phyloP scores from a whole-genome alignment of 2,329 filamentous ascomycete species.

The Tolypocladium album region DNA sequence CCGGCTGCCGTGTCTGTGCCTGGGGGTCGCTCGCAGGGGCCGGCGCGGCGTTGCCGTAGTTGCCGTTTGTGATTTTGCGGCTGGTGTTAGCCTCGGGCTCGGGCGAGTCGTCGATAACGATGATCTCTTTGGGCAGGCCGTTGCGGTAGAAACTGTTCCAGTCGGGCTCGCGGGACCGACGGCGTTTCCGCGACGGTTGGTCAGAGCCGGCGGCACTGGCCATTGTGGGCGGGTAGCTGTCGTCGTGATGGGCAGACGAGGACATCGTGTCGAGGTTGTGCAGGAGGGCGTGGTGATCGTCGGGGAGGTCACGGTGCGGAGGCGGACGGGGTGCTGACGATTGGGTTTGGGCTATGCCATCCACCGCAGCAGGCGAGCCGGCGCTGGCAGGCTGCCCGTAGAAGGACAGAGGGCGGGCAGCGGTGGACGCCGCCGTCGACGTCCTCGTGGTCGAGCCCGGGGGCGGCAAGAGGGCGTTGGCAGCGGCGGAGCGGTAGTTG shows the following conservation, averaged over 20 bases:
- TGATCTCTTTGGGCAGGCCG: slow-evolving; percentile 73
- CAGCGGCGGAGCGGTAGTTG: slow-evolving; percentile 18
- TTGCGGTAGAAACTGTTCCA: slow-evolving; percentile 78
- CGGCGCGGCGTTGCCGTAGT: slow-evolving; percentile 19
- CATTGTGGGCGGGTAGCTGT: slow-evolving; percentile 7
- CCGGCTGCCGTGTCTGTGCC: slow-evolving; percentile 34
- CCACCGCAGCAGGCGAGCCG: slow-evolving; percentile 18
- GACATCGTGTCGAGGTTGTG: slow-evolving; percentile 8
- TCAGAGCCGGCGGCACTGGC: slow-evolving; percentile 16
- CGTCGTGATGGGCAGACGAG: slow-evolving; percentile 10
- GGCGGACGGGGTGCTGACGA: slow-evolving; percentile 19
- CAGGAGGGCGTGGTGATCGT: slow-evolving; percentile 10
- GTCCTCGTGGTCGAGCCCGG: slow-evolving; percentile 3
- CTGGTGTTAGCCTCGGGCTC: slow-evolving; percentile 37
- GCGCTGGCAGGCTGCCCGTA: slow-evolving; percentile 16
- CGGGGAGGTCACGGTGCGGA: slow-evolving; percentile 14
- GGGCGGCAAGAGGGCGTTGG: slow-evolving; percentile 16
- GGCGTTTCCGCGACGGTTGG: slow-evolving; percentile 34
- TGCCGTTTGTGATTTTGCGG: slow-evolving; percentile 26
- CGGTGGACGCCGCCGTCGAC: slow-evolving; percentile 12
- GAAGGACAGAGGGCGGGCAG: slow-evolving; percentile 13
- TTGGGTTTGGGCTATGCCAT: slow-evolving; percentile 20
- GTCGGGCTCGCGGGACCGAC: slow-evolving; percentile 55
- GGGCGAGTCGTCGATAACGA: slow-evolving; percentile 71
- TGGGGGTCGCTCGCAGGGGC: slow-evolving; percentile 13